Conservation (phyloP, 1,284 basidiomycete genomes). For the Vanrija sp. region DNA sequence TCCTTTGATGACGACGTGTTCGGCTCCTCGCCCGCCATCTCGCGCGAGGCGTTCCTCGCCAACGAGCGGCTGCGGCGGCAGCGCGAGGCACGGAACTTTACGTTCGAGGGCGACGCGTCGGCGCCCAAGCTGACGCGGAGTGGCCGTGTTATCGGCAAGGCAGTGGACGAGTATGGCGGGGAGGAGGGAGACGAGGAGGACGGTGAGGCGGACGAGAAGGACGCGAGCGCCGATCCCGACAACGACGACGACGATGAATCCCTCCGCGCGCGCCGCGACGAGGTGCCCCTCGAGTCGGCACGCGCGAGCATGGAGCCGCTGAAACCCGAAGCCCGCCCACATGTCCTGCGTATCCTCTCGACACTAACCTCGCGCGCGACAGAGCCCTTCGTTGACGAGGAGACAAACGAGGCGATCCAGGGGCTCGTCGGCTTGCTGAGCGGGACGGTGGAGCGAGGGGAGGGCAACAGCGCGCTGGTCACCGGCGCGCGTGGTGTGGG, state of each 20-base stretch:
- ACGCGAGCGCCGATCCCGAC: background rate
- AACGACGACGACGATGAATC: background rate
- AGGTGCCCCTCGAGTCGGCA: background rate
- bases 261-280: background rate
- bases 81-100: constrained; percentile 47
- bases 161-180: constrained; percentile 26
- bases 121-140: constrained; percentile 43
- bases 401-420: constrained; percentile 40
- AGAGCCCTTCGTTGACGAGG: constrained; percentile 34
- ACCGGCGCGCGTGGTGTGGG: constrained; percentile 78
- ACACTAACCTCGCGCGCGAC: constrained; percentile 28
- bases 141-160: constrained; percentile 30
- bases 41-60: constrained; percentile 35
- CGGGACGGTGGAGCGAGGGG: constrained; percentile 70
- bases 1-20: constrained; percentile 19
- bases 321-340: constrained; percentile 14
- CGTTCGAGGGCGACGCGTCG: constrained; percentile 40
- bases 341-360: constrained; percentile 26
- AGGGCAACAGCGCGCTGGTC: constrained; percentile 85
- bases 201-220: constrained; percentile 1
- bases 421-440: constrained; percentile 59
- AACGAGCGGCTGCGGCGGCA: constrained; percentile 41
- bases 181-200: constrained; percentile 6
- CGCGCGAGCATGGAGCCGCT: constrained; percentile 9
- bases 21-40: constrained; percentile 11